A percentile compares a stretch with the other conserved stretches of the same genome.
These are phyloP conservation scores for Fonsecaea monophora DNA, from an alignment of 2,329 filamentous ascomycete species.

Conservation along the genomic window DNA sequence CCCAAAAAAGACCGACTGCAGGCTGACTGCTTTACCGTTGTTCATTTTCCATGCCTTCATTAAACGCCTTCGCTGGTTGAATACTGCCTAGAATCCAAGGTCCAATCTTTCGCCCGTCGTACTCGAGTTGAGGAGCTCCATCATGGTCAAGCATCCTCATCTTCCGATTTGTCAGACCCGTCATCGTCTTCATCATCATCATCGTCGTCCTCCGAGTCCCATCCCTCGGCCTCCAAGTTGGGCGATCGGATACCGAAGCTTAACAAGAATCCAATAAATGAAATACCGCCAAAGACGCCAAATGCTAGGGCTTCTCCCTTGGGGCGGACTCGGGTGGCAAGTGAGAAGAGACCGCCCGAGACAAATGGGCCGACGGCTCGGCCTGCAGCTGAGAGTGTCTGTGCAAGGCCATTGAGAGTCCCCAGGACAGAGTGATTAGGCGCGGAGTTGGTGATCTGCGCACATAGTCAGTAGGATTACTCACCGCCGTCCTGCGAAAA, in stretches of 20 bases:
- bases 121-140: not conserved
- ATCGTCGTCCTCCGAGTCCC: slow-evolving; percentile 51
- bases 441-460: slow-evolving; percentile 88
- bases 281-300: slow-evolving; percentile 83
- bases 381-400: slow-evolving; percentile 89
- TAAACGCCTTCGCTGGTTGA: slow-evolving; percentile 18
- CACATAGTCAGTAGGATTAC: slow-evolving; percentile 10
- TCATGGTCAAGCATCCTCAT: slow-evolving; percentile 48
- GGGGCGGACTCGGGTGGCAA: slow-evolving; percentile 73
- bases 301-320: slow-evolving; percentile 88
- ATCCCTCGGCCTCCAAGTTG: slow-evolving; percentile 65
- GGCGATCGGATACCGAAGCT: slow-evolving; percentile 77
- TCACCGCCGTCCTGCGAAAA: not conserved
- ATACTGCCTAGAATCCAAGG: slow-evolving; percentile 17
- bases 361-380: slow-evolving; percentile 87
- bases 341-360: slow-evolving; percentile 83
- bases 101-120: not conserved
- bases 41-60: slow-evolving; percentile 17
- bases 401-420: slow-evolving; percentile 89
- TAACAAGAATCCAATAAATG: slow-evolving; percentile 78
- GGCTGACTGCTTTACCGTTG: not conserved
- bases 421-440: slow-evolving; percentile 85
- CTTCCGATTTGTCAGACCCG: slow-evolving; percentile 52
- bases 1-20: not conserved
- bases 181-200: slow-evolving; percentile 16